Evolutionary conservation across 768 basidiomycete genomes (phyloP), one percentile per base, ranked within the genome.

Genomic region (Udeniomyces megalosporus): DNA sequence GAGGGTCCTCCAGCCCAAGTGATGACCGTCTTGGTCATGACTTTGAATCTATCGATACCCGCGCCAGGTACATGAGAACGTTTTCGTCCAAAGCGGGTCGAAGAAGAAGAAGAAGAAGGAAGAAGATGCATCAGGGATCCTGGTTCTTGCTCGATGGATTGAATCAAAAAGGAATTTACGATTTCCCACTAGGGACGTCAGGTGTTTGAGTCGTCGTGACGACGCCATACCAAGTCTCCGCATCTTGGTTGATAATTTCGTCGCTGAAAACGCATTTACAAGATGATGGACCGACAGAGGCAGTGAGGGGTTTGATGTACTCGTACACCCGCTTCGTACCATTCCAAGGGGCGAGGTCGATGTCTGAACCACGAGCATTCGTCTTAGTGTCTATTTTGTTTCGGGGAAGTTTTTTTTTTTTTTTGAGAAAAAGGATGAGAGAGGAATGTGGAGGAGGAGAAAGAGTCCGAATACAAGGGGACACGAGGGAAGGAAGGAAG

Each of bases 171-270:
- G 15, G 15, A 24, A 44, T 34, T 60, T 46, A 61, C 49, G 28
- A 66, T 61, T 69, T 67, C 11, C 68, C 68, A 48, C 53, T 57
- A 17, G 68, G 68, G 26, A 69, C 67, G 0, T 66, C 65, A 15
- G 68, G 68, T 34, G 68, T 69, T 58, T 60, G 26, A 0, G 68
- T 69, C 20, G 47, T 51, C 14, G 67, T 67, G 42, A 64, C 31
- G 20, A 69, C 62, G 8, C 62, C 65, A 26, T 59, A 67, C 62
- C 65, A 69, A 14, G 53, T 57, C n/a, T 67, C 65, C 12, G 60
- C 47, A 22, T 63, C 68, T 44, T 62, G 59, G n/a, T 66, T 53
- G 24, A 59, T 32, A 56, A 69, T 67, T 53, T 66, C 60, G 51
- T 69, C 68, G 14, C 45, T 35, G 35, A 60, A 61, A 52, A 53